Evolutionary conservation across 2,329 filamentous ascomycete species (phyloP), one percentile per base, ranked within the genome.

Genomic region (Penicillium janthinellum): DNA sequence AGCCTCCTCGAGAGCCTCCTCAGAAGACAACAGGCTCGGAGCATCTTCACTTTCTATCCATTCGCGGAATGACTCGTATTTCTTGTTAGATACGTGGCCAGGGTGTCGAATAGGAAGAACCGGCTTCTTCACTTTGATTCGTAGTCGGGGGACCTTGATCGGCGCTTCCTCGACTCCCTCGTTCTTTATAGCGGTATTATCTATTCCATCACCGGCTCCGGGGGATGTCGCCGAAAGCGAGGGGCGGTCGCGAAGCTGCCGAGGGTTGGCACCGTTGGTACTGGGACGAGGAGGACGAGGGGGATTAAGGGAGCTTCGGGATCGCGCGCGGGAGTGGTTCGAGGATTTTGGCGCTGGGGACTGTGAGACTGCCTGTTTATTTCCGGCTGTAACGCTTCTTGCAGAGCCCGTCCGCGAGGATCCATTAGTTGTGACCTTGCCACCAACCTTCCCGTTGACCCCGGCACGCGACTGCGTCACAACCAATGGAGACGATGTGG

Each of bases 1-100:
- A 1, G 91, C 92, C 75, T 97, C 92, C 55, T 84, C 82, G 47
- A 78, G 73, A 1, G 88, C 88, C 70, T 85, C 82, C 55, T 89
- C 86, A 11, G 86, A 80, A 1, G 87, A 88, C 44, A 75, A 56
- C 14, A 75, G 63, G 34, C 78, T 71, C 34, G 77, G 76, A 25
- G 69, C 59, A 63, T 82, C 81, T 60, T 84, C 82, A 45, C 78
- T 75, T 58, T 82, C 77, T n/a, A 86, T 65, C 90, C 91, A 84
- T 84, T 90, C 78, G 84, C 86, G 73, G 66, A 86, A 84, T 0
- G 83, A 83, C n/a, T 74, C 63, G 64, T 79, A 80, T 65, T 80
- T 80, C 39, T 77, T 77, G 41, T 74, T 71, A 10, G 77, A 72
- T 17, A 82, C 74, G 62, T 86, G 82, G 28, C 77, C 77, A 14